A percentile compares a stretch with the other conserved stretches of the same genome.
Evolutionary conservation across 2,329 filamentous ascomycete species (phyloP).

Genomic region (Hymenotorrendiella dingleyae): DNA sequence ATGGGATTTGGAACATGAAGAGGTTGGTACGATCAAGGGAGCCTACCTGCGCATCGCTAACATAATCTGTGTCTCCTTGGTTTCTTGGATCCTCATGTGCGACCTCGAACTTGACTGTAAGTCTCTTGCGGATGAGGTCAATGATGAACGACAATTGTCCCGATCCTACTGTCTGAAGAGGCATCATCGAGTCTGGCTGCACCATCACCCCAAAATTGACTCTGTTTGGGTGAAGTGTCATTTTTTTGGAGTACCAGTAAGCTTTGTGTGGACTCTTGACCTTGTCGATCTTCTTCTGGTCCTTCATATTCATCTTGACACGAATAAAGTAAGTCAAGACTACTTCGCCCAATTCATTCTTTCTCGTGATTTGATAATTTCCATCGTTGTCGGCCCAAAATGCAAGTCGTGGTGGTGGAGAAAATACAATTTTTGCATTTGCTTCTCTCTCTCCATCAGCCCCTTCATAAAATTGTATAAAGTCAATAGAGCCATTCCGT

Average conservation of each 20-base stretch:
- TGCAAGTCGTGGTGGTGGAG: slow-evolving; percentile 44
- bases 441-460: slow-evolving; percentile 34
- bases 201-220: slow-evolving; percentile 59
- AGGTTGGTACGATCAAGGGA: slow-evolving; percentile 22
- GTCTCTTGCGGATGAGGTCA: slow-evolving; percentile 34
- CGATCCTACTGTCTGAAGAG: slow-evolving; percentile 43
- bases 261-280: slow-evolving; percentile 30
- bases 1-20: slow-evolving; percentile 33
- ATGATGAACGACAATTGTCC: slow-evolving; percentile 30
- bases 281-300: slow-evolving; percentile 1
- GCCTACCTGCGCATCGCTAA: slow-evolving; percentile 7
- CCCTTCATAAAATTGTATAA: slow-evolving; percentile 50
- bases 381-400: slow-evolving; percentile 47
- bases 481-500: slow-evolving; percentile 45
- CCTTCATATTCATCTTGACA: slow-evolving; percentile 5
- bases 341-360: slow-evolving; percentile 7
- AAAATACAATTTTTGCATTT: slow-evolving; percentile 48
- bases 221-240: slow-evolving; percentile 38
- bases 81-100: slow-evolving; percentile 23
- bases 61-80: slow-evolving; percentile 11
- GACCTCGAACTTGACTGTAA: slow-evolving; percentile 38
- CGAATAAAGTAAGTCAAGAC: slow-evolving; percentile 15
- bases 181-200: slow-evolving; percentile 49
- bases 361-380: slow-evolving; percentile 21
- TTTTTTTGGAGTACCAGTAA: slow-evolving; percentile 30